A percentile compares a stretch with the other conserved stretches of the same genome.
Evolutionary conservation across 306 rosid species (phyloP).

Genomic region (Lathyrus oleraceus): DNA sequence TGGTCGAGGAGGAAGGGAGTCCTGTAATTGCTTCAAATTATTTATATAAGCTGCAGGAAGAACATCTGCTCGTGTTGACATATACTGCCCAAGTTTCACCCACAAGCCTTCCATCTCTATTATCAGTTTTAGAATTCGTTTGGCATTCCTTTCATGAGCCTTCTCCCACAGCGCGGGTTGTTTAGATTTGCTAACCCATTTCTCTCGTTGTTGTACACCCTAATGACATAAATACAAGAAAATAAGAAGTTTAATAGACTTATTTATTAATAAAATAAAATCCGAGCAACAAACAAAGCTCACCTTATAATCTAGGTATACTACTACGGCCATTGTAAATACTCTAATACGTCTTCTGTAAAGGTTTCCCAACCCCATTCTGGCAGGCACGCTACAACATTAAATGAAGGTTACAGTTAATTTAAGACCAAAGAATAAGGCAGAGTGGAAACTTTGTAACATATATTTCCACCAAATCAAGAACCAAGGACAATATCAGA

Average conservation of each 20-base stretch:
- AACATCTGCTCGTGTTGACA: constrained; percentile 98
- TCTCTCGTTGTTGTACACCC: constrained; percentile 86
- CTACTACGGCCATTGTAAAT: constrained; percentile 45
- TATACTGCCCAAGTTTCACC: constrained; percentile 97
- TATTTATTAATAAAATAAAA: constrained; percentile 19
- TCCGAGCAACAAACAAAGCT: constrained; percentile 10
- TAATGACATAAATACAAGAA: constrained; percentile 33
- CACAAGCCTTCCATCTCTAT: constrained; percentile 94
- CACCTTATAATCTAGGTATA: constrained; percentile 60
- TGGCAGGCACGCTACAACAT: constrained; percentile 31
- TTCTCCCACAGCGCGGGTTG: constrained; percentile 72
- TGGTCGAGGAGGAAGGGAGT: constrained; percentile 98
- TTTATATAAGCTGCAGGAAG: constrained; percentile 81
- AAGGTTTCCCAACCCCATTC: constrained; percentile 51
- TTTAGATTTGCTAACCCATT: constrained; percentile 66
- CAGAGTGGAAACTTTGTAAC: constrained; percentile 9
- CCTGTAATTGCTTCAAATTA: constrained; percentile 86
- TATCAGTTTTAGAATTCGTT: constrained; percentile 71
- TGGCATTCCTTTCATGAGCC: constrained; percentile 94
- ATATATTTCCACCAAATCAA: constrained; percentile 36
- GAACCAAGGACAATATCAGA: constrained; percentile 18
- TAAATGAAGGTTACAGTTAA: constrained; percentile 19
- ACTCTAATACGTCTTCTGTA: constrained; percentile 47
- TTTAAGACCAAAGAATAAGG: constrained; percentile 22
- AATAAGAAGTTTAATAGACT: constrained; percentile 18